Conservation (phyloP, 2,329 filamentous ascomycete species). For the Fusarium ambrosium region DNA sequence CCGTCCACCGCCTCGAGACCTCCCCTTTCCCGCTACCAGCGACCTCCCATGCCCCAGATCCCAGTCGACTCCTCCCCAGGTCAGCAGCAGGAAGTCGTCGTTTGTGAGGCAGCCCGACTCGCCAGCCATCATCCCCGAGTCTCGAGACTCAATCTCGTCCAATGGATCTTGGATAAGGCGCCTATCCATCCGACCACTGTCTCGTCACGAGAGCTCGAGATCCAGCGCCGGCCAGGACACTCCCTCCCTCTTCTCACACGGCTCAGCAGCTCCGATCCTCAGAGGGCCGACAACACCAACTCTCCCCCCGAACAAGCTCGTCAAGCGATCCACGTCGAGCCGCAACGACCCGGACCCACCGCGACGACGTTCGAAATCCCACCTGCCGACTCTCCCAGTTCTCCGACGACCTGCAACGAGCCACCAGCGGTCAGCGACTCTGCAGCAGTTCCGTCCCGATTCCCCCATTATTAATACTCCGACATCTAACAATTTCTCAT, state of each 20-base stretch:
- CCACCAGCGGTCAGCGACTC: conserved; percentile 80
- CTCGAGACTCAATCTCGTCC: conserved; percentile 71
- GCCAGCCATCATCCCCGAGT: conserved; percentile 57
- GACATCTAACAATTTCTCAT: conserved; percentile 50
- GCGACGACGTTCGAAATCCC: conserved; percentile 68
- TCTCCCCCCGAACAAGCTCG: conserved; percentile 79
- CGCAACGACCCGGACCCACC: conserved; percentile 60
- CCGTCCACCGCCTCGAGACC: conserved; percentile 52
- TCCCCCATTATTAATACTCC: conserved; percentile 44
- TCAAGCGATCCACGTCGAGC: conserved; percentile 77
- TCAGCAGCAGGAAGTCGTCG: conserved; percentile 58
- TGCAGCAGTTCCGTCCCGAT: conserved; percentile 66
- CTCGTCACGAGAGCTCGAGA: conserved; percentile 73
- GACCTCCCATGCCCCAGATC: conserved; percentile 56
- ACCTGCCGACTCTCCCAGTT: conserved; percentile 73
- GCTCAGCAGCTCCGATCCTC: conserved; percentile 75
- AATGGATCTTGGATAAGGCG: conserved; percentile 80
- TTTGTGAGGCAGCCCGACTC: conserved; percentile 57
- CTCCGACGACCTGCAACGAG: conserved; percentile 83
- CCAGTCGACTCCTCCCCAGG: conserved; percentile 57
- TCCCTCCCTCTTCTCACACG: conserved; percentile 76
- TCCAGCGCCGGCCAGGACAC: conserved; percentile 77
- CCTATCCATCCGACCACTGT: conserved; percentile 74
- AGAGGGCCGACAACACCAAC: conserved; percentile 55
- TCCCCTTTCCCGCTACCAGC: conserved; percentile 55